These are phyloP conservation scores for Viola odorata DNA, from an alignment of 345 rosid species.

Conservation along the genomic window DNA sequence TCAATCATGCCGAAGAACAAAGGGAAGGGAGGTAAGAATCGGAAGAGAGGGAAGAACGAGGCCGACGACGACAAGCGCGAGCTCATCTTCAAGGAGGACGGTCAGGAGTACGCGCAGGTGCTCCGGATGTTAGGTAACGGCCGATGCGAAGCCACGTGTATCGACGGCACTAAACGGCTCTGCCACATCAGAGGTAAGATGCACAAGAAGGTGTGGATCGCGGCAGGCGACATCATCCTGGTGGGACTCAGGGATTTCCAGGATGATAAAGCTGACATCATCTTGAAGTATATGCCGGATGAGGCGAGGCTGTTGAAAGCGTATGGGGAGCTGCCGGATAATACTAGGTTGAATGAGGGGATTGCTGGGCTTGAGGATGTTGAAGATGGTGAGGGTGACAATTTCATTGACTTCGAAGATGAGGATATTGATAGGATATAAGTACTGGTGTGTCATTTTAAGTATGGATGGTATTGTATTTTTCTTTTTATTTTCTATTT, in stretches of 20 bases:
- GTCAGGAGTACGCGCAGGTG: conserved; percentile 16
- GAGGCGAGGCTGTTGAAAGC: conserved; percentile 18
- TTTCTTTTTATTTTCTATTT: too few relatives aligned
- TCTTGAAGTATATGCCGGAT: conserved; percentile 15
- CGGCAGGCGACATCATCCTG: conserved; percentile 12
- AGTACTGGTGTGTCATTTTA: background rate
- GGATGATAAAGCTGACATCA: conserved; percentile 19
- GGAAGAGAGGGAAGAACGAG: conserved; percentile 24
- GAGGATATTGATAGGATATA: conserved; percentile 17
- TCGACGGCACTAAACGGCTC: conserved; percentile 6
- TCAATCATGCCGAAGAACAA: conserved; percentile 12
- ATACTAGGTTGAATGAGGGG: conserved; percentile 10
- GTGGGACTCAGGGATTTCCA: conserved; percentile 14
- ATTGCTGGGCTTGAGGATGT: conserved; percentile 11
- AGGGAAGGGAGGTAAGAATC: conserved; percentile 22
- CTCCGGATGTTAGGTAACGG: conserved; percentile 17
- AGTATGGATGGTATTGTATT: too few relatives aligned
- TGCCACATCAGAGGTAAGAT: conserved; percentile 19
- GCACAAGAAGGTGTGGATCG: conserved; percentile 21
- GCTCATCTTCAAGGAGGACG: conserved; percentile 17
- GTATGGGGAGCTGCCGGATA: conserved; percentile 14
- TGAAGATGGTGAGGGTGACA: conserved; percentile 6
- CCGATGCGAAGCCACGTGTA: conserved; percentile 11
- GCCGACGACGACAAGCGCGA: conserved; percentile 17
- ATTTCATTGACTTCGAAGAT: conserved; percentile 19